A percentile compares a stretch with the other conserved stretches of the same genome.
Conservation (phyloP, 208 protist species). For the Sergeia podlipaevii region DNA sequence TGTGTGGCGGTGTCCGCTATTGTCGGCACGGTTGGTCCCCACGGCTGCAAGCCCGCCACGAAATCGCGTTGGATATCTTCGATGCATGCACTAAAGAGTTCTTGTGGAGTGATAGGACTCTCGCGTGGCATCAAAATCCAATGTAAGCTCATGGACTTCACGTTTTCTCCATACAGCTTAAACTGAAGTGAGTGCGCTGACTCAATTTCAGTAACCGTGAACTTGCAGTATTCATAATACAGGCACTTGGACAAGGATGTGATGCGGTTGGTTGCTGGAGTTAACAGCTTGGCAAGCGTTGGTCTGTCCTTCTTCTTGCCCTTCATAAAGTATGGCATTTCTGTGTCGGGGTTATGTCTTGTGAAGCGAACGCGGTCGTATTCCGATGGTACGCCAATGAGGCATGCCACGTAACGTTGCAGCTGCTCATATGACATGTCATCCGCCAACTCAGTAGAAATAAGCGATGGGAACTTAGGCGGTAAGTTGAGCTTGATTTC, state of each 20-base stretch:
- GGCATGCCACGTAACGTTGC: slow-evolving; percentile 72
- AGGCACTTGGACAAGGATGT: slow-evolving; percentile 46
- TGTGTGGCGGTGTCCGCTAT: not conserved
- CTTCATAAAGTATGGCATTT: slow-evolving; percentile 87
- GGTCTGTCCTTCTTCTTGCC: slow-evolving; percentile 62
- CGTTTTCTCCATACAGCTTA: slow-evolving; percentile 65
- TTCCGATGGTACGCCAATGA: slow-evolving; percentile 60
- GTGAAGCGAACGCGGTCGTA: slow-evolving; percentile 87
- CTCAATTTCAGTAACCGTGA: slow-evolving; percentile 81
- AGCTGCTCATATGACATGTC: slow-evolving; percentile 90
- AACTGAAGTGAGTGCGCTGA: slow-evolving; percentile 85
- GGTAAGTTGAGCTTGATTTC: slow-evolving; percentile 69
- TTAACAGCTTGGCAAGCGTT: slow-evolving; percentile 67
- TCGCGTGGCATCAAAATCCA: slow-evolving; percentile 81
- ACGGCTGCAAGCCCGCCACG: not conserved
- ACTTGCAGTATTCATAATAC: slow-evolving; percentile 90
- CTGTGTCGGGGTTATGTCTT: slow-evolving; percentile 80
- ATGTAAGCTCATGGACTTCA: slow-evolving; percentile 68
- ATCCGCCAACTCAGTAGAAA: slow-evolving; percentile 62
- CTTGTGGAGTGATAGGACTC: slow-evolving; percentile 42
- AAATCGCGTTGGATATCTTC: slow-evolving; percentile 57
- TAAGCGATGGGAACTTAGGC: slow-evolving; percentile 60
- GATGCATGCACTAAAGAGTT: slow-evolving; percentile 67
- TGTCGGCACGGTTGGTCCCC: not conserved
- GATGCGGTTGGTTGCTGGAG: slow-evolving; percentile 42